phyloP scores from a whole-genome alignment of 2,329 filamentous ascomycete genomes.

The Fusarium scirpi region DNA sequence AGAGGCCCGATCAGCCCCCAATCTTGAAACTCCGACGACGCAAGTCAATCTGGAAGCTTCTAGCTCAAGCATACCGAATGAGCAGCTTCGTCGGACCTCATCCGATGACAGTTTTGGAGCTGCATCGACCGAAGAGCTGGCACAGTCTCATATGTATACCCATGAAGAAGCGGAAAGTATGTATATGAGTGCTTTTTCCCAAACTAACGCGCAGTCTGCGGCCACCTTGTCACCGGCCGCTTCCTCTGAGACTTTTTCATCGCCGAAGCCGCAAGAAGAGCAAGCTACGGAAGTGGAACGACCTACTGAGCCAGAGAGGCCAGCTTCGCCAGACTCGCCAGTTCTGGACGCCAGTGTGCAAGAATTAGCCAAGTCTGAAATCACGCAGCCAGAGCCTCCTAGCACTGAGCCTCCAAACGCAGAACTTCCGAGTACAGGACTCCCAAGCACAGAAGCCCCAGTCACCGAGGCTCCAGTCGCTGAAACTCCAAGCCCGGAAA shows the following conservation, averaged over 20 bases:
- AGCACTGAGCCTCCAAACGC: not conserved
- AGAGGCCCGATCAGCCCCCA: conserved; percentile 36
- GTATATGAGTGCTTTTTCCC: conserved; percentile 82
- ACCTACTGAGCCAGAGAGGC: not conserved
- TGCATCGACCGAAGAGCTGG: conserved; percentile 61
- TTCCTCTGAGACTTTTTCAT: conserved; percentile 21
- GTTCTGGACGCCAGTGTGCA: conserved; percentile 6
- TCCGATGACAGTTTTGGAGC: conserved; percentile 32
- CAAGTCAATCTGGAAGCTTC: conserved; percentile 22
- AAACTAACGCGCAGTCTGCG: conserved; percentile 51
- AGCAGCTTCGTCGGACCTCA: conserved; percentile 26
- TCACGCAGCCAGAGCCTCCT: not conserved
- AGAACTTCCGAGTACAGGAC: not conserved
- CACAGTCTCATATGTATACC: conserved; percentile 77
- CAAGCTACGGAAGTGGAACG: not conserved
- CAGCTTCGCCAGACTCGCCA: not conserved
- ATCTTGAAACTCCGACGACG: conserved; percentile 39
- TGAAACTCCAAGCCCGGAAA: conserved; percentile 1
- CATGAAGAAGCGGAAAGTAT: conserved; percentile 87
- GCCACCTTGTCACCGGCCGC: conserved; percentile 3
- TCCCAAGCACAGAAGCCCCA: not conserved
- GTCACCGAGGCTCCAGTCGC: not conserved
- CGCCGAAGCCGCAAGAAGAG: conserved; percentile 1
- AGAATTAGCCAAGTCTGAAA: not conserved
- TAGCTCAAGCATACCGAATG: conserved; percentile 7